Conservation (phyloP, 2,329 filamentous ascomycete species). For the Sporothrix brasiliensis region DNA sequence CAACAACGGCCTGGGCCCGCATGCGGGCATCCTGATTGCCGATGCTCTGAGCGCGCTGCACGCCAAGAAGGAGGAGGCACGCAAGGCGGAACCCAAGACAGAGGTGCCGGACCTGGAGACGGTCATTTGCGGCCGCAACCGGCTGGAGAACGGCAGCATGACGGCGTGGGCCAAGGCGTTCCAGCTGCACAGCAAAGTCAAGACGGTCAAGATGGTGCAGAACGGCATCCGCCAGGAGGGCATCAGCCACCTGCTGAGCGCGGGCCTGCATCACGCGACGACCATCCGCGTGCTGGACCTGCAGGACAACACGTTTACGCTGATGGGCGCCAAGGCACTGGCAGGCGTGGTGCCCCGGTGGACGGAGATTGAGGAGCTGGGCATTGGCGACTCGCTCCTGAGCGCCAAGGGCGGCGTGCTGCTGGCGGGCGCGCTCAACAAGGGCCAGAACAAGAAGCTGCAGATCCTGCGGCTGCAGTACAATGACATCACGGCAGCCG, state of each 20-base stretch:
- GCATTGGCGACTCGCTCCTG: slow-evolving; percentile 85
- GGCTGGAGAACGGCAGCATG: slow-evolving; percentile 94
- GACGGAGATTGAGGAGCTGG: slow-evolving; percentile 77
- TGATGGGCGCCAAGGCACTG: slow-evolving; percentile 75
- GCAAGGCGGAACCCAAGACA: slow-evolving; percentile 59
- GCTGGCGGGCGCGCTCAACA: slow-evolving; percentile 71
- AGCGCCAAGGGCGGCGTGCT: slow-evolving; percentile 74
- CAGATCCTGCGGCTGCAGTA: slow-evolving; percentile 84
- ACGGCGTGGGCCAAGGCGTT: slow-evolving; percentile 89
- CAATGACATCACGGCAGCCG: slow-evolving; percentile 85
- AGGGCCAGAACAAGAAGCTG: slow-evolving; percentile 76
- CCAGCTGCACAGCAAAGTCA: slow-evolving; percentile 77
- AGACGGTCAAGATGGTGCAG: slow-evolving; percentile 93
- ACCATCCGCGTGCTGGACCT: slow-evolving; percentile 79
- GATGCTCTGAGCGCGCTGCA: slow-evolving; percentile 84
- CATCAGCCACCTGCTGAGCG: slow-evolving; percentile 75
- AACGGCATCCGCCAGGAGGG: slow-evolving; percentile 96
- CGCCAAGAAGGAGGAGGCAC: slow-evolving; percentile 77
- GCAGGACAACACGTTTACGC: slow-evolving; percentile 96
- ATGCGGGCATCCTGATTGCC: slow-evolving; percentile 85
- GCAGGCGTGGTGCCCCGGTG: slow-evolving; percentile 74
- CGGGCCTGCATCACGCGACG: slow-evolving; percentile 73
- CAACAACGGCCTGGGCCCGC: slow-evolving; percentile 95
- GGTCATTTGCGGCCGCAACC: slow-evolving; percentile 94
- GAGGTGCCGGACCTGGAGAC: slow-evolving; percentile 82